Percentiles rank a stretch among this genome's conserved stretches.
Conservation (phyloP, 2,329 filamentous ascomycete genomes). For the Cladophialophora carrionii region DNA sequence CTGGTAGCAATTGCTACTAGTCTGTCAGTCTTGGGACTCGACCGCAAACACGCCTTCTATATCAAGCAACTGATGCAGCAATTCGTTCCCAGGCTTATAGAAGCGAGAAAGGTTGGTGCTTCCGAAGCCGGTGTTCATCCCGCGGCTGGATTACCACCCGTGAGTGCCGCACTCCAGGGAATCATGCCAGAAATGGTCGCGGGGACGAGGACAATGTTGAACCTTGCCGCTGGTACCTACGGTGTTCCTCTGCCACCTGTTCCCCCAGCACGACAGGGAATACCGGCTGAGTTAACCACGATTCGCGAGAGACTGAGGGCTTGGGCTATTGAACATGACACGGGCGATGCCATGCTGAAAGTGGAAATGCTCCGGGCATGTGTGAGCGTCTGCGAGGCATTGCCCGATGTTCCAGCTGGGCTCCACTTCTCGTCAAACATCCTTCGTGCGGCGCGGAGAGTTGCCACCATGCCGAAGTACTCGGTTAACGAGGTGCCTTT, state of each 20-base stretch:
- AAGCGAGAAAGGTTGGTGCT: constrained; percentile 87
- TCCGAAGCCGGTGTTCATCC: constrained; percentile 97
- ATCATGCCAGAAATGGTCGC: constrained; percentile 40
- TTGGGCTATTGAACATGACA: constrained; percentile 48
- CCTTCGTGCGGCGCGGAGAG: constrained; percentile 74
- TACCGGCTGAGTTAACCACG: constrained; percentile 18
- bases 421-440: constrained; percentile 83
- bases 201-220: constrained; percentile 49
- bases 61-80: constrained; percentile 82
- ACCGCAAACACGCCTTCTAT: constrained; percentile 89
- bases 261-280: constrained; percentile 6
- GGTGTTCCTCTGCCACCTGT: constrained; percentile 43
- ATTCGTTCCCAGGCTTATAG: constrained; percentile 80
- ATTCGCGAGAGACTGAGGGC: constrained; percentile 25
- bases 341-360: constrained; percentile 79
- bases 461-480: constrained; percentile 70
- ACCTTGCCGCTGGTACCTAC: constrained; percentile 48
- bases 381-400: constrained; percentile 88
- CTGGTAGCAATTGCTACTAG: constrained; percentile 77
- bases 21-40: constrained; percentile 75
- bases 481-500: constrained; percentile 25
- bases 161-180: constrained; percentile 56
- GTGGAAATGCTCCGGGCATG: constrained; percentile 85
- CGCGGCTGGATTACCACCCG: constrained; percentile 77
- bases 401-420: constrained; percentile 91